phyloP scores from a whole-genome alignment of 2,329 filamentous ascomycete genomes.

The Trichoderma asperellum region DNA sequence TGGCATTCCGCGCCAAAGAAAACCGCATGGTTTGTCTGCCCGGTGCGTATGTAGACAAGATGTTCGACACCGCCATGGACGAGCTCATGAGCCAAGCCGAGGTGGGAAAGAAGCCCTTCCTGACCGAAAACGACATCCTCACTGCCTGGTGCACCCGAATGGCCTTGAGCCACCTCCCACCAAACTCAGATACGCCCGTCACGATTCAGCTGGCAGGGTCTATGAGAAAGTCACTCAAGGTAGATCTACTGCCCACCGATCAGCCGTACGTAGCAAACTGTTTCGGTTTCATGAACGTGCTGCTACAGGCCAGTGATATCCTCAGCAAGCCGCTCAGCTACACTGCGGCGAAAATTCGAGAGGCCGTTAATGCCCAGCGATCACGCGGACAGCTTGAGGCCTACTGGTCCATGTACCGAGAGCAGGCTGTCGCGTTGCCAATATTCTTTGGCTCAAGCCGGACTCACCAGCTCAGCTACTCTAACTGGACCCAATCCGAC shows the following conservation, averaged over 20 bases:
- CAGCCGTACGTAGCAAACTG: neutral
- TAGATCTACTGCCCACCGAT: neutral
- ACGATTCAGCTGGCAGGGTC: neutral
- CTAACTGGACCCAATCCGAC: neutral
- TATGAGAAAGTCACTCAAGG: neutral
- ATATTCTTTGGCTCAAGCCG: neutral
- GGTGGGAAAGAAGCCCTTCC: neutral
- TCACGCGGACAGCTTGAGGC: neutral
- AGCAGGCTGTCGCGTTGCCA: neutral
- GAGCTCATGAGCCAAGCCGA: neutral
- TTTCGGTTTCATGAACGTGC: neutral
- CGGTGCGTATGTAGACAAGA: neutral
- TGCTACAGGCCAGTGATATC: neutral
- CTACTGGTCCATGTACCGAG: neutral
- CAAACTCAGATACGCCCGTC: neutral
- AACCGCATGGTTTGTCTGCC: constrained; percentile 5
- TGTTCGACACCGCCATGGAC: neutral
- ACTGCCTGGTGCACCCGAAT: neutral
- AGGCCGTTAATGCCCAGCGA: neutral
- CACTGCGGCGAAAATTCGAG: neutral
- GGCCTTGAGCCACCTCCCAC: neutral
- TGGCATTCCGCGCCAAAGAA: neutral
- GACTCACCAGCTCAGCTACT: neutral
- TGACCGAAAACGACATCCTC: neutral
- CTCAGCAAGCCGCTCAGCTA: neutral